phyloP scores from a whole-genome alignment of 768 basidiomycete genomes.

The Lactarius psammicola region DNA sequence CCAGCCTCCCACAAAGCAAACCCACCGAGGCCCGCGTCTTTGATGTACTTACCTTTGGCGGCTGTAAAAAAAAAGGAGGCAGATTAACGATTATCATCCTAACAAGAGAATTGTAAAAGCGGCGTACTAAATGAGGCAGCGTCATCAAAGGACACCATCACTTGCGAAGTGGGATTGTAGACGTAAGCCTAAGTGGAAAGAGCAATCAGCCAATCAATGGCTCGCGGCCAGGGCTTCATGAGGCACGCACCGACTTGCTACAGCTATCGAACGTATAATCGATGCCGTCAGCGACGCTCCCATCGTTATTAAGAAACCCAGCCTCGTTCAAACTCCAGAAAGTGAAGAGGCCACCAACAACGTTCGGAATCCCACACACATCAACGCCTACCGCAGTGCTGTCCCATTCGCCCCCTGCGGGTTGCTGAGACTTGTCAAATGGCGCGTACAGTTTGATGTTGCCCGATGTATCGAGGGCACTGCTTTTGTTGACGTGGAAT shows the following conservation, averaged over 20 bases:
- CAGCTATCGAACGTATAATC: conserved; percentile 43
- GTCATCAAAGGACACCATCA: conserved; percentile 40
- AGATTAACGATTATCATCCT: not conserved
- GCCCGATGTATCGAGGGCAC: conserved; percentile 37
- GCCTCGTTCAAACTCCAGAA: conserved; percentile 56
- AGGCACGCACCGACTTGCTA: conserved; percentile 34
- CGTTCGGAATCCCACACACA: conserved; percentile 52
- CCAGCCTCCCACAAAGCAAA: conserved; percentile 48
- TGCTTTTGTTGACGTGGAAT: conserved; percentile 43
- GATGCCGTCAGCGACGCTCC: conserved; percentile 47
- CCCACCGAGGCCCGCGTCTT: conserved; percentile 37
- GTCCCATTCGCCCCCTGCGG: conserved; percentile 48
- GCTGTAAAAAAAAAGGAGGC: conserved; percentile 31
- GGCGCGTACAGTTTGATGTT: conserved; percentile 18
- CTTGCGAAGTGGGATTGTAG: conserved; percentile 33
- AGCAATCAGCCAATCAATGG: not conserved
- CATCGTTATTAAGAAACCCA: conserved; percentile 48
- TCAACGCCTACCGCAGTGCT: conserved; percentile 45
- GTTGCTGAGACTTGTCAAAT: conserved; percentile 26
- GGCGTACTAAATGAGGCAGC: conserved; percentile 34
- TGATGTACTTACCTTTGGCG: conserved; percentile 45
- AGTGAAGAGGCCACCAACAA: conserved; percentile 53
- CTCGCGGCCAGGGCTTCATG: too few relatives aligned
- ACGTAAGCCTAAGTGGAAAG: conserved; percentile 34
- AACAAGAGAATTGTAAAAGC: not conserved